These are phyloP conservation scores for Cladophialophora yegresii DNA, from an alignment of 2,329 filamentous ascomycete genomes.

Conservation along the genomic window DNA sequence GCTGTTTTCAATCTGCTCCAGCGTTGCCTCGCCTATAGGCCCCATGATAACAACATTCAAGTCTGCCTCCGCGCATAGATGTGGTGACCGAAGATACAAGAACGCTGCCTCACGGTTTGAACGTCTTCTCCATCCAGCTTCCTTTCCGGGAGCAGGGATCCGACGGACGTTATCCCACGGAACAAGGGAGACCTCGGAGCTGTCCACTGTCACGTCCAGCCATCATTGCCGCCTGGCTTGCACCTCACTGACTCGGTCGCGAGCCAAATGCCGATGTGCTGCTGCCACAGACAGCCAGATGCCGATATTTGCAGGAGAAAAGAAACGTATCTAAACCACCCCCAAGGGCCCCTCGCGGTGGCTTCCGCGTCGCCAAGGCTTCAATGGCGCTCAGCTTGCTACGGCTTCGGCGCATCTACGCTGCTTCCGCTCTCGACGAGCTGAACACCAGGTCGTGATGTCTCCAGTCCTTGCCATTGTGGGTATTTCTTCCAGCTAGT, in stretches of 20 bases:
- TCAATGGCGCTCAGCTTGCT: neutral
- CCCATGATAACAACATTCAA: neutral
- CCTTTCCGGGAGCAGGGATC: conserved; percentile 12
- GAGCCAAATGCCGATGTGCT: neutral
- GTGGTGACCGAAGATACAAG: neutral
- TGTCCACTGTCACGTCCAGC: neutral
- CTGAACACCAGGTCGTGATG: neutral
- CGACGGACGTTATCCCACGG: conserved; percentile 6
- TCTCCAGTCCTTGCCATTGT: neutral
- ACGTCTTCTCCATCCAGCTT: conserved; percentile 23
- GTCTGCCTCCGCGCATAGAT: neutral
- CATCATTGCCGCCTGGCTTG: neutral
- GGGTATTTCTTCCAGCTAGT: neutral
- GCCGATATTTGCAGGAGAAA: neutral
- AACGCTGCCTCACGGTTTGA: neutral
- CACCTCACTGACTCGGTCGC: neutral
- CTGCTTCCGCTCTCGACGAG: neutral
- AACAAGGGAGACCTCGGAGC: conserved; percentile 8
- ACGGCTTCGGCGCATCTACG: neutral
- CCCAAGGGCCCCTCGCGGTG: neutral
- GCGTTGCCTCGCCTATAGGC: neutral
- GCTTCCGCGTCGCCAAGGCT: neutral
- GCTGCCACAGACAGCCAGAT: neutral
- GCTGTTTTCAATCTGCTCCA: neutral
- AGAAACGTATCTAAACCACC: neutral